Conservation (phyloP, 2,329 filamentous ascomycete species). For the Trichoderma afroharzianum region DNA sequence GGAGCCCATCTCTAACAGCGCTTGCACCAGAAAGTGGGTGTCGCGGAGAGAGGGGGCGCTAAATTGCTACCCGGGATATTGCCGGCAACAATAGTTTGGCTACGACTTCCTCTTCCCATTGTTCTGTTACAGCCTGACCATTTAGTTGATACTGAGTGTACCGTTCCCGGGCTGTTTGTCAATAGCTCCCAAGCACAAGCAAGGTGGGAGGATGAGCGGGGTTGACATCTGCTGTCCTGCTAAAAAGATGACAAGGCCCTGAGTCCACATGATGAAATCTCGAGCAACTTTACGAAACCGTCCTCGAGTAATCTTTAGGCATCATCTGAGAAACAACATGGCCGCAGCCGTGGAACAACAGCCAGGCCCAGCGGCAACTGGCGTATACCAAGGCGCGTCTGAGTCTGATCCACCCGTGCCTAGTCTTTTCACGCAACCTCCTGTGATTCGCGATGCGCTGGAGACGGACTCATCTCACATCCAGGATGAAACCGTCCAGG, state of each 20-base stretch:
- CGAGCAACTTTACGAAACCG: slow-evolving; percentile 29
- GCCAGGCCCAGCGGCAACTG: neutral
- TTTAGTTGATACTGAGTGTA: neutral
- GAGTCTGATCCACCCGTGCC: slow-evolving; percentile 38
- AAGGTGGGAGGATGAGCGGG: slow-evolving; percentile 16
- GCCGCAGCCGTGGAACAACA: slow-evolving; percentile 18
- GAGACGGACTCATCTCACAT: slow-evolving; percentile 63
- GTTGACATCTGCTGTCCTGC: slow-evolving; percentile 3
- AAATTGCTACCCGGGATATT: slow-evolving; percentile 25
- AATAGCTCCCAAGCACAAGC: slow-evolving; percentile 11
- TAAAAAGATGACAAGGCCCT: slow-evolving; percentile 24
- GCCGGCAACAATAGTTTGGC: slow-evolving; percentile 23
- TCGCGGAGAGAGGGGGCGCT: neutral
- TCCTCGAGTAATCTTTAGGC: slow-evolving; percentile 33
- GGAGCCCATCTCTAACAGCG: neutral
- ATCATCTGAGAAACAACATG: slow-evolving; percentile 22
- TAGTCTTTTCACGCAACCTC: slow-evolving; percentile 53
- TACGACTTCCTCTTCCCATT: slow-evolving; percentile 23
- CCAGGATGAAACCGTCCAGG: slow-evolving; percentile 66
- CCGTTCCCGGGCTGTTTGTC: neutral
- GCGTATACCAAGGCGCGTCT: slow-evolving; percentile 4
- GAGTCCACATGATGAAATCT: slow-evolving; percentile 30
- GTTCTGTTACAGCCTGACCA: slow-evolving; percentile 24
- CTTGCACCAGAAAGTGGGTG: neutral
- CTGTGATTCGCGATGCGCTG: slow-evolving; percentile 63